Evolutionary conservation across 192 early-diverging fungal genomes (phyloP), one percentile per base, ranked within the genome.

Genomic region (Nowakowskiella sp.): DNA sequence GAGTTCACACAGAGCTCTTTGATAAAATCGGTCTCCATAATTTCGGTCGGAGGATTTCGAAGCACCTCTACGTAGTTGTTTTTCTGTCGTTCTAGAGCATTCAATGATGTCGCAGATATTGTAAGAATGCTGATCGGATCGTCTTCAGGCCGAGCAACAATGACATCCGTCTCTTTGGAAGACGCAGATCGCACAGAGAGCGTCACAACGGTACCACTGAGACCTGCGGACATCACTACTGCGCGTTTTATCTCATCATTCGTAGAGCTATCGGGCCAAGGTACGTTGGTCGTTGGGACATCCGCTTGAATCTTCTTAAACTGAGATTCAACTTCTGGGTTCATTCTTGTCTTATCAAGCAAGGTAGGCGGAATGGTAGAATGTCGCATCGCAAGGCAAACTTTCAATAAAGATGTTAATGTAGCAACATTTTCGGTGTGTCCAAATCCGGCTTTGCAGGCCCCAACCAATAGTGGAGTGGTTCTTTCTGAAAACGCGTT

Each of bases 341-440:
- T 16, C 49, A 51, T 10, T n/a, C 24, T 28, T 31, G 13, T 34
- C 49, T 19, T 19, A 5, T 51, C 26, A 22, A 51, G 24, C 10
- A 51, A 23, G 23, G 13, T 51, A 22, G 49, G 49, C 10, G 49
- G 49, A 16, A 51, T 16, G 21, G 27, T 51, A n/a, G 21, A 31
- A 0, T 8, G 2, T 21, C 23, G 13, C 49, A 51, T 51, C 10
- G 49, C 49, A 13, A 51, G 8, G 23, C 8, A 8, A 32, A 51
- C 49, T 42, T 51, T 51, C 49, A 51, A 1, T 1, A 51, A 39
- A 8, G 49, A 10, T 0, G 49, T 28, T n/a, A 51, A 39, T 23
- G 49, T 9, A 8, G 49, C 13, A 7, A 51, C 24, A 30, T 51
- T 51, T 30, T 51, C 49, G 10, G 49, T 51, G 26, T 51, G 49